A percentile compares a stretch with the other conserved stretches of the same genome.
These are phyloP conservation scores for Pseudoscleropodium purum DNA, from an alignment of 225 moss, liverwort and hornwort species.

Conservation along the genomic window DNA sequence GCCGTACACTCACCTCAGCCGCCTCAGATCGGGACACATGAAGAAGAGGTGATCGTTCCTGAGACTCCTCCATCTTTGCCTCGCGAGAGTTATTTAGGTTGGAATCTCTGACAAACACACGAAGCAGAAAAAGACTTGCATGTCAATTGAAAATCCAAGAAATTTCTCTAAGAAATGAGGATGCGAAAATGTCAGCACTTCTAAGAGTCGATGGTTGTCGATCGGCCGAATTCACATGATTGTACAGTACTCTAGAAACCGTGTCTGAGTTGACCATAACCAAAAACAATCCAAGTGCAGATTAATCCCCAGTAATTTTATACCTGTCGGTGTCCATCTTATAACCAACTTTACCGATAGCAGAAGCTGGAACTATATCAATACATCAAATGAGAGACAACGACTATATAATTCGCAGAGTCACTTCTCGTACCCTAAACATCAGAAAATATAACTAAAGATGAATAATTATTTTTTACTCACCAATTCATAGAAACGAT, in stretches of 20 bases:
- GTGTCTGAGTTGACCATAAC: not conserved
- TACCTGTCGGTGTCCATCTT: constrained; percentile 6
- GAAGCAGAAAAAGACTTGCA: not conserved
- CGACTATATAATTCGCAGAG: not conserved
- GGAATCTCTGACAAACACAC: not conserved
- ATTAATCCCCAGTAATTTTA: not conserved
- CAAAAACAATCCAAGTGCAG: not conserved
- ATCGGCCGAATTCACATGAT: not conserved
- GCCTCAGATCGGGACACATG: constrained; percentile 9
- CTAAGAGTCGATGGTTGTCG: not conserved
- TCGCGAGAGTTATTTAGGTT: not conserved
- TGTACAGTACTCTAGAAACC: not conserved
- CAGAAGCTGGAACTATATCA: not conserved
- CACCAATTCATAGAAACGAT: not conserved
- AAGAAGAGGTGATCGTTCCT: constrained; percentile 32
- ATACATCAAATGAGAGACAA: not conserved
- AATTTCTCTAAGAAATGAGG: not conserved
- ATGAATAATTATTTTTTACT: not conserved
- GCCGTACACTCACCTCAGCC: constrained; percentile 1
- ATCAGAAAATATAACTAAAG: not conserved
- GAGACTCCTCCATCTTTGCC: constrained; percentile 22
- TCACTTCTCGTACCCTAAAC: not conserved
- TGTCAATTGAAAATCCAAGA: not conserved
- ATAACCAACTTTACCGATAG: not conserved
- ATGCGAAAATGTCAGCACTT: not conserved